These are phyloP conservation scores for Syzygium aqueum DNA, from an alignment of 345 rosid species.

Conservation along the genomic window DNA sequence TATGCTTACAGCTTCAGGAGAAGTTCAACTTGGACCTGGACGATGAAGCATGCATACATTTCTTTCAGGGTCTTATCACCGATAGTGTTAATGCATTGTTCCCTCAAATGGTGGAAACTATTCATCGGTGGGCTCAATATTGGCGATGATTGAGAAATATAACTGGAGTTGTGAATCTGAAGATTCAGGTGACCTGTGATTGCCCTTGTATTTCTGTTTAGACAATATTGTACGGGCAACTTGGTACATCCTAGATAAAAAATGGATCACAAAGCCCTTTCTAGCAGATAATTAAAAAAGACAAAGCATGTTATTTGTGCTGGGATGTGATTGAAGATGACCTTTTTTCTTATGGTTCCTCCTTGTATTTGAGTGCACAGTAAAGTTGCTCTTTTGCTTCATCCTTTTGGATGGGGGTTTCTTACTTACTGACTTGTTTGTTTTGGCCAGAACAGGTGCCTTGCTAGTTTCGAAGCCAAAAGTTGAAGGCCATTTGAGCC, in stretches of 20 bases:
- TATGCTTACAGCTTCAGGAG: constrained; percentile 70
- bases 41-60: constrained; percentile 92
- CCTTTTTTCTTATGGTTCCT: too few relatives aligned
- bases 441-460: neutral
- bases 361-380: too few relatives aligned
- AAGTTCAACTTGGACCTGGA: constrained; percentile 92
- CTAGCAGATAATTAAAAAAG: too few relatives aligned
- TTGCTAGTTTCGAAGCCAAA: neutral
- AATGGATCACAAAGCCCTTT: too few relatives aligned
- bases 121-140: constrained; percentile 98
- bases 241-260: too few relatives aligned
- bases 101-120: constrained; percentile 99
- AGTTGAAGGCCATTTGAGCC: neutral
- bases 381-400: neutral
- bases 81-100: constrained; percentile 97
- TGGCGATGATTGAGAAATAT: constrained; percentile 71
- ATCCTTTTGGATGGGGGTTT: neutral
- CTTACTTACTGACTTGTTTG: neutral
- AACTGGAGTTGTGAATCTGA: neutral
- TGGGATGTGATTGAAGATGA: too few relatives aligned
- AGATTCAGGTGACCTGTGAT: neutral
- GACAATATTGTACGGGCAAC: too few relatives aligned
- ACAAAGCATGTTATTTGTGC: too few relatives aligned
- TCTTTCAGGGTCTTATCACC: constrained; percentile 97
- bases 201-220: too few relatives aligned